Evolutionary conservation across 257 asterid genomes (phyloP).

Genomic region (Penstemon eatonii): DNA sequence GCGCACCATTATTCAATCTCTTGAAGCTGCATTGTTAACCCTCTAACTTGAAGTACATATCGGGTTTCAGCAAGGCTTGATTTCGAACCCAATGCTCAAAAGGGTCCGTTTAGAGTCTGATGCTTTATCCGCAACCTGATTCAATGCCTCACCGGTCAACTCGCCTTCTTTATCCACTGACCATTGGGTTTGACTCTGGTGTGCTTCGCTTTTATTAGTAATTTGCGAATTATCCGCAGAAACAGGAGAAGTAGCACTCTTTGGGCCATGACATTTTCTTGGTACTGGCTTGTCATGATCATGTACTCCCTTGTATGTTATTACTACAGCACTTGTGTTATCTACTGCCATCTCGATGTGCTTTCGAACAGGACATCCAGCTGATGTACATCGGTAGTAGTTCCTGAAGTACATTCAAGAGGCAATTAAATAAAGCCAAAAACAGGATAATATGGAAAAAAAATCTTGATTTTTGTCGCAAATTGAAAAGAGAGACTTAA

Average conservation of each 20-base stretch:
- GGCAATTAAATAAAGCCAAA: slow-evolving; percentile 14
- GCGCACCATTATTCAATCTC: slow-evolving; percentile 15
- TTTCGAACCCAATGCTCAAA: slow-evolving; percentile 73
- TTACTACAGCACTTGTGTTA: slow-evolving; percentile 51
- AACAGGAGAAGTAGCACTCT: slow-evolving; percentile 47
- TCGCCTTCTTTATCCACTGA: slow-evolving; percentile 63
- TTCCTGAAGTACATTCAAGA: slow-evolving; percentile 53
- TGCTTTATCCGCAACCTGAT: slow-evolving; percentile 42
- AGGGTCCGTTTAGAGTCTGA: slow-evolving; percentile 60
- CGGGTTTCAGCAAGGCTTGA: slow-evolving; percentile 65
- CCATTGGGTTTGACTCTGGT: slow-evolving; percentile 52
- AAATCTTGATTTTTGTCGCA: neutral
- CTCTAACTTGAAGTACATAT: neutral
- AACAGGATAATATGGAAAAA: neutral
- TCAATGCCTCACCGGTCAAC: slow-evolving; percentile 49
- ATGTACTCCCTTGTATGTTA: slow-evolving; percentile 78
- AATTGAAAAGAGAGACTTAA: neutral
- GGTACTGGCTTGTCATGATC: slow-evolving; percentile 85
- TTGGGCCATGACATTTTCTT: slow-evolving; percentile 60
- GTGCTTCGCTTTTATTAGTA: slow-evolving; percentile 28
- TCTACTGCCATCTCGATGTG: slow-evolving; percentile 78
- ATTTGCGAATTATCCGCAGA: slow-evolving; percentile 35
- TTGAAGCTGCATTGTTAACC: neutral
- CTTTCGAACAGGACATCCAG: slow-evolving; percentile 89
- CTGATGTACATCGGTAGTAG: slow-evolving; percentile 89